These are phyloP conservation scores for Phytophthora lateralis DNA, from an alignment of 352 stramenopile genomes.

Conservation along the genomic window DNA sequence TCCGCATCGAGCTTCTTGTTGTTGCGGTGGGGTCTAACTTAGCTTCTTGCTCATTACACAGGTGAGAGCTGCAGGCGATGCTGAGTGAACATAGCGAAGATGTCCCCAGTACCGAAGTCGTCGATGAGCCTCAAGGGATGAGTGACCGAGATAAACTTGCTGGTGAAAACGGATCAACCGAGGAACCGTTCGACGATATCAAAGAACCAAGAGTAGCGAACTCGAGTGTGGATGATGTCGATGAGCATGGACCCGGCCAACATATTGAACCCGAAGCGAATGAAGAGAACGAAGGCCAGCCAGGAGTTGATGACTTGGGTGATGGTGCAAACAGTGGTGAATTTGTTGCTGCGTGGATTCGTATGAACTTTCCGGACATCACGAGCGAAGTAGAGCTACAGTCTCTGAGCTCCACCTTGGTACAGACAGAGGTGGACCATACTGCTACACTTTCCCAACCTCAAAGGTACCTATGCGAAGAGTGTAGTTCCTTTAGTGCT, in stretches of 20 bases:
- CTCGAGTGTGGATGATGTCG: not conserved
- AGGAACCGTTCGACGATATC: not conserved
- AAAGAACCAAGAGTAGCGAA: not conserved
- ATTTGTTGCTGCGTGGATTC: constrained; percentile 44
- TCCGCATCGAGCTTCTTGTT: not conserved
- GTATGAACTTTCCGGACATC: constrained; percentile 38
- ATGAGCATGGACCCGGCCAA: not conserved
- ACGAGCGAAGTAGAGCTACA: constrained; percentile 30
- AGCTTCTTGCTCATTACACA: not conserved
- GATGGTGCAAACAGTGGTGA: not conserved
- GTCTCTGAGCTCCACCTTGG: not conserved
- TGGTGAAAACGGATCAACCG: not conserved
- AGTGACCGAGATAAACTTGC: not conserved
- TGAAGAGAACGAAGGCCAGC: not conserved
- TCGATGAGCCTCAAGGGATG: not conserved
- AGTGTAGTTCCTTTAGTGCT: constrained; percentile 43
- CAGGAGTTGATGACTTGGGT: not conserved
- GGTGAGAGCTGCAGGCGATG: constrained; percentile 9
- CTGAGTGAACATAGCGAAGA: constrained; percentile 11
- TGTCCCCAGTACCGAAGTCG: not conserved
- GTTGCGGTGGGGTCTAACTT: constrained; percentile 2
- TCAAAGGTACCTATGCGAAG: constrained; percentile 42
- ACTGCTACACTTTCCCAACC: not conserved
- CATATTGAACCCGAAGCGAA: not conserved
- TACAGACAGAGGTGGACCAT: constrained; percentile 2